phyloP scores from a whole-genome alignment of 2,329 filamentous ascomycete genomes.

The Colletotrichum spinosum region DNA sequence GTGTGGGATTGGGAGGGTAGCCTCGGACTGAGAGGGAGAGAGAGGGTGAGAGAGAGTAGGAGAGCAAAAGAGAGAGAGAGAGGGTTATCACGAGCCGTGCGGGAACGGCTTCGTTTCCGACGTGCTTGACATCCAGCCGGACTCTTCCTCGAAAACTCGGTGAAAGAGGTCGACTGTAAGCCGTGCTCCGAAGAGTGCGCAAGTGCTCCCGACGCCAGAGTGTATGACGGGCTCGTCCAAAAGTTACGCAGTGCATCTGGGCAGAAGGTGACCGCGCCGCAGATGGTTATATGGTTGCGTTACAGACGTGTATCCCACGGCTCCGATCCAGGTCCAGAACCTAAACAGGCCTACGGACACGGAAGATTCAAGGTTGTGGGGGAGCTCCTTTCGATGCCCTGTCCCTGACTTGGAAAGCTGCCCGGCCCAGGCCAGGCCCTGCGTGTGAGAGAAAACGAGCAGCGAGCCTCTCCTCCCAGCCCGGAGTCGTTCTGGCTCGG shows the following conservation, averaged over 20 bases:
- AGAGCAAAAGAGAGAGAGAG: background rate
- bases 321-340: background rate
- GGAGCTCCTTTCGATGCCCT: no score
- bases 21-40: background rate
- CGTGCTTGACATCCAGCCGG: slow-evolving; percentile 15
- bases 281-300: slow-evolving; percentile 12
- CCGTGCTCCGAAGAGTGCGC: no score
- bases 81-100: slow-evolving; percentile 1
- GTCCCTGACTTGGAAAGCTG: no score
- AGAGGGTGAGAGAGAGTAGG: slow-evolving; percentile 12
- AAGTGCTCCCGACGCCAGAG: background rate
- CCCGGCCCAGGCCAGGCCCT: slow-evolving; percentile 5
- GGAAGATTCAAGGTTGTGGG: no score
- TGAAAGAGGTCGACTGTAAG: background rate
- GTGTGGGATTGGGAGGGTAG: no score
- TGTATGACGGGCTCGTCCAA: background rate
- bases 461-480: background rate
- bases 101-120: slow-evolving; percentile 3
- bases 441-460: background rate
- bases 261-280: slow-evolving; percentile 17
- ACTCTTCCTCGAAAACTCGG: background rate
- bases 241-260: background rate
- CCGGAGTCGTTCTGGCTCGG: background rate
- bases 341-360: no score
- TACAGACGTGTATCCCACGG: background rate